Evolutionary conservation across 768 basidiomycete genomes (phyloP), one percentile per base, ranked within the genome.

Genomic region (Amanita molliuscula): DNA sequence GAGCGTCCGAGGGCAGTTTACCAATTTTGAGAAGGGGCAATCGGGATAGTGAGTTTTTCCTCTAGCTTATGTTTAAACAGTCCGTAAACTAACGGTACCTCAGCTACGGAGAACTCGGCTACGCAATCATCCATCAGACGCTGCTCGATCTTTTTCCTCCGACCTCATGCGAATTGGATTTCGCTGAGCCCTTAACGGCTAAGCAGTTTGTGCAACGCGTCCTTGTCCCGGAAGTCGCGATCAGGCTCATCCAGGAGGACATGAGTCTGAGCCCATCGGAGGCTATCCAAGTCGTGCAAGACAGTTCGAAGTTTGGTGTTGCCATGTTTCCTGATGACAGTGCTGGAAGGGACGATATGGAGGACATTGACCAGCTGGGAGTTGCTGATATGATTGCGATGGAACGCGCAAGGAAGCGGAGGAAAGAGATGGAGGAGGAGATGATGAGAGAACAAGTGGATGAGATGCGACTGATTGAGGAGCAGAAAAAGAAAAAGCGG

Each of bases 61-160:
- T 21, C 44, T 51, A 48, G 3, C 13, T 31, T 15, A 20, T 50
- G 23, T 34, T 40, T 16, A 11, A 33, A 41, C 9, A 51, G 23
- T 9, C 20, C 29, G 25, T 47, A 28, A 20, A 26, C 9, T 34
- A 33, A 50, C 37, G 25, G 11, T 15, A 44, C n/a, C 54, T 4
- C 46, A 95, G 91, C 63, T 95, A 94, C 55, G 91, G 91, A 36
- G 88, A 90, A 61, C 74, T 81, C 33, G 91, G 91, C 9, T 86
- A 83, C 4, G 73, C 88, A 18, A 82, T 89, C 57, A 85, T 95
- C 51, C 77, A 83, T 46, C 82, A 86, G 56, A 82, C 82, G 0
- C 71, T 95, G 10, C 82, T 81, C 57, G 74, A 79, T 58, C 69
- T 90, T 49, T 90, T 90, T 57, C 86, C 90, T 1, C 79, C 77